Evolutionary conservation across 495 filamentous ascomycete species (phyloP).

Genomic region (Penicillium bialowiezense): DNA sequence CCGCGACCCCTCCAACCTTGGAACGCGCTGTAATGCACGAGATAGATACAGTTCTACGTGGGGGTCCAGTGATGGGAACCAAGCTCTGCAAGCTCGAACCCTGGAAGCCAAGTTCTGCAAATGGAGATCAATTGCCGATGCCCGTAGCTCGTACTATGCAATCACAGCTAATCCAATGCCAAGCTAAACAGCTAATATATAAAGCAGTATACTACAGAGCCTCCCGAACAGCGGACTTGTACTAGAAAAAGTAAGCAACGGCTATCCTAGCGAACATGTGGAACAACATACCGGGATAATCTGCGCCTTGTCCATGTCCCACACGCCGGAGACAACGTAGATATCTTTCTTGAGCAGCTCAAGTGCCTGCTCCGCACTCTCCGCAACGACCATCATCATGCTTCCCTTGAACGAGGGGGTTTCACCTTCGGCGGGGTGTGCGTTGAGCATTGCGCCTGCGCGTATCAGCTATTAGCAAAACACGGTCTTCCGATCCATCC

Average conservation of each 20-base stretch:
- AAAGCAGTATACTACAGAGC: no score
- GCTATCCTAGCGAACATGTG: no score
- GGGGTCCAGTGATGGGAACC: no score
- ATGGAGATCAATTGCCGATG: not conserved
- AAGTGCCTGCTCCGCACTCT: conserved; percentile 65
- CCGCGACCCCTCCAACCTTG: no score
- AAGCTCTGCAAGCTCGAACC: no score
- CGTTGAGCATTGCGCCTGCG: conserved; percentile 69
- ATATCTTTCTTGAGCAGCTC: conserved; percentile 67
- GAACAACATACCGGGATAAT: conserved; percentile 47
- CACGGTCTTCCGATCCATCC: no score
- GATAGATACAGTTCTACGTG: no score
- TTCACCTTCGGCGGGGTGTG: conserved; percentile 61
- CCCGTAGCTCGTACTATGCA: not conserved
- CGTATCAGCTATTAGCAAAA: conserved; percentile 1
- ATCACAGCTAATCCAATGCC: not conserved
- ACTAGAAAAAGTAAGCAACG: conserved; percentile 28
- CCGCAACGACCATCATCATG: conserved; percentile 60
- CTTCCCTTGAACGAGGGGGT: conserved; percentile 66
- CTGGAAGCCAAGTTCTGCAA: no score
- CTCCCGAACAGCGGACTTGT: conserved; percentile 38
- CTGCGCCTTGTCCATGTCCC: conserved; percentile 76
- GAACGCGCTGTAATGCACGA: no score
- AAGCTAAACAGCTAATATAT: no score
- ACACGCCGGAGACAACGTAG: conserved; percentile 68